These are phyloP conservation scores for Ascobolus immersus DNA, from an alignment of 495 filamentous ascomycete genomes.

Conservation along the genomic window DNA sequence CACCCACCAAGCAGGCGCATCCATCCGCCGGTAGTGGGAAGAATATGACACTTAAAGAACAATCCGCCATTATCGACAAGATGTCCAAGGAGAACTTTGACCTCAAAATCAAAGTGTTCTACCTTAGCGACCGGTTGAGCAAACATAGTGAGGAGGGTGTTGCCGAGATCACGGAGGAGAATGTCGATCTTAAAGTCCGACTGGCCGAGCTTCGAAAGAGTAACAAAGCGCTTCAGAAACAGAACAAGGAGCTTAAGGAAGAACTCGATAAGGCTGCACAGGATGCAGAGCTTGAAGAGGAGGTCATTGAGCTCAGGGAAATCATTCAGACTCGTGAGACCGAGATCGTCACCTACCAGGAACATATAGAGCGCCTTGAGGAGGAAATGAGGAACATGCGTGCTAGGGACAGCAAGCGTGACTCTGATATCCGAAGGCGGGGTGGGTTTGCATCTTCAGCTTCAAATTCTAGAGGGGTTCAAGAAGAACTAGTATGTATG, in stretches of 20 bases:
- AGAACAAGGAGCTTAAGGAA: slow-evolving; percentile 64
- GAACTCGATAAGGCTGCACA: slow-evolving; percentile 48
- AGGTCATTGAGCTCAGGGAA: slow-evolving; percentile 59
- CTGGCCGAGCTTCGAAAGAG: slow-evolving; percentile 71
- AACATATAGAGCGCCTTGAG: slow-evolving; percentile 30
- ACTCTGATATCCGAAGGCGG: too few species aligned
- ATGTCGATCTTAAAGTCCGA: slow-evolving; percentile 78
- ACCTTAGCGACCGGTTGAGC: slow-evolving; percentile 75
- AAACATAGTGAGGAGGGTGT: slow-evolving; percentile 86
- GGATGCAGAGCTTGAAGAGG: slow-evolving; percentile 50
- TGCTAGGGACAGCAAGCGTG: too few species aligned
- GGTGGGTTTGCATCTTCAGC: too few species aligned
- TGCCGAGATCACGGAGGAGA: slow-evolving; percentile 91
- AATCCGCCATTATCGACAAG: slow-evolving; percentile 85
- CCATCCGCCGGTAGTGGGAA: slow-evolving; percentile 38
- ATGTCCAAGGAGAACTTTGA: slow-evolving; percentile 94
- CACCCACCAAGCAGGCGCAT: background rate
- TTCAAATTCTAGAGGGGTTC: too few species aligned
- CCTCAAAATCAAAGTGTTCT: slow-evolving; percentile 91
- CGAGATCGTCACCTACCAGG: slow-evolving; percentile 54
- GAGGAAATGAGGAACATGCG: too few species aligned
- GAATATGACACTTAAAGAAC: slow-evolving; percentile 82
- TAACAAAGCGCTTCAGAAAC: slow-evolving; percentile 50
- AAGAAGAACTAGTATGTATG: slow-evolving; percentile 46
- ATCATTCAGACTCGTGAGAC: slow-evolving; percentile 55